These are phyloP conservation scores for Colletotrichum tofieldiae DNA, from an alignment of 2,329 filamentous ascomycete genomes.

Conservation along the genomic window DNA sequence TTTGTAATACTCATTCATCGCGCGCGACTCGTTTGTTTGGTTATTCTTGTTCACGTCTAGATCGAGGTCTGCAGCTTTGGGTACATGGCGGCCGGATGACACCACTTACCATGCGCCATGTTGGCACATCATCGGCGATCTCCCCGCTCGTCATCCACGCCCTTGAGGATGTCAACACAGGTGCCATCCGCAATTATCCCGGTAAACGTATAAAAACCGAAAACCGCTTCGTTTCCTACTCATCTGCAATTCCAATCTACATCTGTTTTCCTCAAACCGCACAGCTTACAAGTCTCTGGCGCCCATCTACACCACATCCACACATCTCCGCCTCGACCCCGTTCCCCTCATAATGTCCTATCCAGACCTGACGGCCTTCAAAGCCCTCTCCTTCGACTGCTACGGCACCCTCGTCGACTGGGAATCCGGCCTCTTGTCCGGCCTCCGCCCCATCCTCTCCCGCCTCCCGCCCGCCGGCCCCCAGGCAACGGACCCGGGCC, in stretches of 20 bases:
- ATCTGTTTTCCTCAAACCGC: too few species aligned
- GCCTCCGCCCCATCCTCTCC: slow-evolving; percentile 65
- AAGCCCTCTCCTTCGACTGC: slow-evolving; percentile 79
- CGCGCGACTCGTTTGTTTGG: too few species aligned
- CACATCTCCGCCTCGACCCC: too few species aligned
- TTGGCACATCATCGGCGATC: neutral
- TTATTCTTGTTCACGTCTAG: neutral
- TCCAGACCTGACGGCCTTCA: slow-evolving; percentile 46
- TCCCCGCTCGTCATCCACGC: slow-evolving; percentile 35
- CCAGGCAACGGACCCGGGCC: slow-evolving; percentile 54
- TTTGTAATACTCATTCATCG: neutral
- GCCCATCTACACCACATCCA: too few species aligned
- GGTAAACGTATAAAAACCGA: neutral
- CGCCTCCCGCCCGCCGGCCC: slow-evolving; percentile 58
- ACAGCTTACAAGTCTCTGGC: too few species aligned
- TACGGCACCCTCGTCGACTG: slow-evolving; percentile 87
- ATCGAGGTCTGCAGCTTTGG: neutral
- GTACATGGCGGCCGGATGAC: neutral
- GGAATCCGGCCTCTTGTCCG: slow-evolving; percentile 75
- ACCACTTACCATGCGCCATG: neutral
- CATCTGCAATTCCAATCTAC: too few species aligned
- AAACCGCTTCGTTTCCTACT: too few species aligned
- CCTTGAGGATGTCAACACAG: slow-evolving; percentile 12
- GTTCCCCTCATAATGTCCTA: slow-evolving; percentile 15
- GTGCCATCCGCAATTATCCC: neutral